Evolutionary conservation across 2,329 filamentous ascomycete species (phyloP).

Genomic region (Fusarium coicis): DNA sequence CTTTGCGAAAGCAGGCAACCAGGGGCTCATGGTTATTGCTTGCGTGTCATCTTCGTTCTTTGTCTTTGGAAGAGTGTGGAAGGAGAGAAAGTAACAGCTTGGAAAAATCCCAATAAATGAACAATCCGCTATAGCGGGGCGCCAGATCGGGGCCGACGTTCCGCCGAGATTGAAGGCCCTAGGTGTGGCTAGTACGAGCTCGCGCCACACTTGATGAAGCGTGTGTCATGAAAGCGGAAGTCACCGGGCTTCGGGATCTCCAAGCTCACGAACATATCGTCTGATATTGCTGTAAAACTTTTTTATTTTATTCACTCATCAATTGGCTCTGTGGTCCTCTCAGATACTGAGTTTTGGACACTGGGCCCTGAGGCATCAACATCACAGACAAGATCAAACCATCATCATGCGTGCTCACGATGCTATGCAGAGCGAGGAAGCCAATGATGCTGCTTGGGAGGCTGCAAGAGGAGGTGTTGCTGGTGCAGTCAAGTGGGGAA

Average conservation of each 20-base stretch:
- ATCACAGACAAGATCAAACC: background rate
- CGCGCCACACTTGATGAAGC: conserved; percentile 22
- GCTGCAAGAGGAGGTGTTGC: conserved; percentile 73
- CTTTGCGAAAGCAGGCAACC: conserved; percentile 42
- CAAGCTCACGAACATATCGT: conserved; percentile 23
- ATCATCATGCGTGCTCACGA: conserved; percentile 51
- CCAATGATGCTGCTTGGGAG: conserved; percentile 76
- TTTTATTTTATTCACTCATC: background rate
- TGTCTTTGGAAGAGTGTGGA: conserved; percentile 37
- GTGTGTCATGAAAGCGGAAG: conserved; percentile 36
- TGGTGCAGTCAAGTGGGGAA: conserved; percentile 79
- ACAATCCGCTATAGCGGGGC: conserved; percentile 42
- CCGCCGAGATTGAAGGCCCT: conserved; percentile 7
- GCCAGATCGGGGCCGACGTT: conserved; percentile 23
- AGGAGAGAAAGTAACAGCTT: conserved; percentile 22
- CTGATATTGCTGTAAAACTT: conserved; percentile 19
- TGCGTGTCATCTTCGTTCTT: conserved; percentile 50
- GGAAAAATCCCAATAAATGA: conserved; percentile 42
- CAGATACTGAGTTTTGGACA: background rate
- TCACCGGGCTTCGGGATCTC: conserved; percentile 23
- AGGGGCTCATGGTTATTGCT: conserved; percentile 49
- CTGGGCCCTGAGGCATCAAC: background rate
- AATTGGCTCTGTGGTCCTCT: background rate
- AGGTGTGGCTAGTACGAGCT: conserved; percentile 14
- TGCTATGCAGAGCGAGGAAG: conserved; percentile 72